phyloP scores from a whole-genome alignment of 805 yeast species.

The Komagataella phaffii region DNA sequence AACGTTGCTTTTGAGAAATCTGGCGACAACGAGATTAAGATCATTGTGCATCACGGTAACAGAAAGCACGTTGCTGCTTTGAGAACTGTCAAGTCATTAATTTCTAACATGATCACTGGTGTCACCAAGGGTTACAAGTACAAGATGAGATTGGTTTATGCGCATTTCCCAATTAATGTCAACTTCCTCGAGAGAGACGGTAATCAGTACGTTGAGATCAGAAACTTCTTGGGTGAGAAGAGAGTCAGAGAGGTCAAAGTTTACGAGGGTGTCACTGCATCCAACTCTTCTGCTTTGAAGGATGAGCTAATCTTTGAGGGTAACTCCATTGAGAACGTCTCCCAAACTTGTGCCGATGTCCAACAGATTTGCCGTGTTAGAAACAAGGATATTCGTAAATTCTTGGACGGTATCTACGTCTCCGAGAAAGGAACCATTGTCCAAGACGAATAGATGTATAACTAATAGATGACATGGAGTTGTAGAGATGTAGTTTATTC shows the following conservation, averaged over 20 bases:
- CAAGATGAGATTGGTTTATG: slow-evolving; percentile 99
- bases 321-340: slow-evolving; percentile 94
- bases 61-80: slow-evolving; percentile 99
- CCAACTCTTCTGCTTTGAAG: slow-evolving; percentile 73
- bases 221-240: slow-evolving; percentile 99
- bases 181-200: slow-evolving; percentile 78
- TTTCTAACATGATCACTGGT: slow-evolving; percentile 92
- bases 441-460: neutral
- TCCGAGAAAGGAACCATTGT: slow-evolving; percentile 85
- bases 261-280: slow-evolving; percentile 80
- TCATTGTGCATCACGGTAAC: slow-evolving; percentile 96
- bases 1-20: slow-evolving; percentile 86
- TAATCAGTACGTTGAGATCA: slow-evolving; percentile 73
- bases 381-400: slow-evolving; percentile 99
- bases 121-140: slow-evolving; percentile 98
- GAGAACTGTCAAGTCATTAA: slow-evolving; percentile 95
- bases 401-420: slow-evolving; percentile 99
- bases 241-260: slow-evolving; percentile 82
- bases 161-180: slow-evolving; percentile 99
- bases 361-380: slow-evolving; percentile 97
- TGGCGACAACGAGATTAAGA: slow-evolving; percentile 59
- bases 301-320: slow-evolving; percentile 90
- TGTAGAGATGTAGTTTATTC: no score
- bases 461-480: neutral
- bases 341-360: slow-evolving; percentile 96